Evolutionary conservation across 2,329 filamentous ascomycete species (phyloP), one percentile per base, ranked within the genome.

Genomic region (Ophiostoma quercus): DNA sequence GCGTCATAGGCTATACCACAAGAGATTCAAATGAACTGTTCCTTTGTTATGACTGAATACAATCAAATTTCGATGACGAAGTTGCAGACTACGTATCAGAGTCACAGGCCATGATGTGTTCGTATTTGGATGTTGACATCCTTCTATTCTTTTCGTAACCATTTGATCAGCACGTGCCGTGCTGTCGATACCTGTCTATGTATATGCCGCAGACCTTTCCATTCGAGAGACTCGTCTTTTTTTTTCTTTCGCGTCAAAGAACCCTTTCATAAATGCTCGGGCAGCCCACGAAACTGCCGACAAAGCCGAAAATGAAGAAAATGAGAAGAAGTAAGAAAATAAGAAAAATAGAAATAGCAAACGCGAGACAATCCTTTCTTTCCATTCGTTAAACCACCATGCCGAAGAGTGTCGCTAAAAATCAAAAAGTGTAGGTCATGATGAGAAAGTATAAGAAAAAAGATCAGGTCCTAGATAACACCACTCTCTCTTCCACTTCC

Each of bases 111-210:
- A 65, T 51, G n/a, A 34, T 0, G 29, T 69, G 19, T 69, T 43
- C 39, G 19, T 67, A 68, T 43, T 69, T 67, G 63, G 47, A 69
- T 69, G 34, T 69, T 67, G 68, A 29, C 63, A 67, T 60, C 65
- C 68, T 67, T 62, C 34, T 67, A 67, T 67, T 69, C 65, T 69
- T 67, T 47, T 43, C 25, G 51, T 39, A 43, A 54, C 51, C 32
- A 4, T 66, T 22, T 69, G 62, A 69, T 66, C 43, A 41, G 57
- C 41, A 54, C 62, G 63, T 19, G 57, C 25, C 57, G 57, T 62
- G 57, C 32, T 62, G 57, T 32, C 57, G 57, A 62, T 62, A 62
- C 54, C 54, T 62, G n/a, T 62, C 62, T 63, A 37, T 67, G 51
- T 67, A 19, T 60, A 69, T 69, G 69, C 69, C 54, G 39, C 47